These are phyloP conservation scores for Ogataea zsoltii DNA, from an alignment of 805 yeast genomes.

Conservation along the genomic window DNA sequence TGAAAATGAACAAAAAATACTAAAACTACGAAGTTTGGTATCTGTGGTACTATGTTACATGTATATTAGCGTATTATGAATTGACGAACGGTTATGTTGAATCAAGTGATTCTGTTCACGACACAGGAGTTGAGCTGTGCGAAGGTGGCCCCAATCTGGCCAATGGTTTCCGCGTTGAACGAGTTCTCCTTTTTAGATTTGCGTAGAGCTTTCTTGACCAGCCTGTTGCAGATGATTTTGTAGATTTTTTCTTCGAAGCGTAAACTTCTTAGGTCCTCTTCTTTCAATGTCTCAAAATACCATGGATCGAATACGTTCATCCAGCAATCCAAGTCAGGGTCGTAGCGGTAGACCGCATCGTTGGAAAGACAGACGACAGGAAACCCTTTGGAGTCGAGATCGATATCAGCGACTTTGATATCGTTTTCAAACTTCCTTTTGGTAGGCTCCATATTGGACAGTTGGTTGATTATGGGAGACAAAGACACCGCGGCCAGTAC, in stretches of 20 bases:
- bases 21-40: slow-evolving; percentile 12
- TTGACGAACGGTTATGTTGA: background rate
- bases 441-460: slow-evolving; percentile 20
- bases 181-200: background rate
- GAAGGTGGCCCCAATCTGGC: slow-evolving; percentile 10
- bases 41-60: slow-evolving; percentile 5
- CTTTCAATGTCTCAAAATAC: slow-evolving; percentile 19
- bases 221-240: slow-evolving; percentile 15
- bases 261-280: background rate
- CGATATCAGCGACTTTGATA: slow-evolving; percentile 22
- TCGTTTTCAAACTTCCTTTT: slow-evolving; percentile 28
- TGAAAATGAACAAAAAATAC: slow-evolving; percentile 26
- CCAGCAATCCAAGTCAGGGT: slow-evolving; percentile 48
- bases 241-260: slow-evolving; percentile 12
- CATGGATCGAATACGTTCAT: slow-evolving; percentile 43
- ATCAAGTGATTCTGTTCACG: background rate
- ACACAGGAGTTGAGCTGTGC: slow-evolving; percentile 12
- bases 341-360: slow-evolving; percentile 43
- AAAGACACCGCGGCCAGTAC: slow-evolving; percentile 47
- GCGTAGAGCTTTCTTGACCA: slow-evolving; percentile 12
- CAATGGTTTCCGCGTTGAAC: slow-evolving; percentile 2
- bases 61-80: slow-evolving; percentile 7
- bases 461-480: slow-evolving; percentile 52
- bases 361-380: slow-evolving; percentile 43
- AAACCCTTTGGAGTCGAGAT: slow-evolving; percentile 37